phyloP scores from a whole-genome alignment of 306 rosid genomes.

The Vachellia pachyceras region DNA sequence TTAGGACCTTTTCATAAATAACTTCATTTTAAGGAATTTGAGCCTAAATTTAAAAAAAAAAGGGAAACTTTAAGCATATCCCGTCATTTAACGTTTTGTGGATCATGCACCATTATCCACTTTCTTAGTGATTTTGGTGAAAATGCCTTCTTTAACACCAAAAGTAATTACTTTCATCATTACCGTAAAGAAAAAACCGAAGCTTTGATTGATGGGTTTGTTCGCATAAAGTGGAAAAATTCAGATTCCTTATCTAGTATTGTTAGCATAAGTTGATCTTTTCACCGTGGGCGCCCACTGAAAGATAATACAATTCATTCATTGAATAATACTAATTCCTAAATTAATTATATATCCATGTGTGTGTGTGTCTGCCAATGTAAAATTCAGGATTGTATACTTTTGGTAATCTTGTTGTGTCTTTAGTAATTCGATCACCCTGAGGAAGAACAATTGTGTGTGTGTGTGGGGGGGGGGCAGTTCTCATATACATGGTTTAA shows the following conservation, averaged over 20 bases:
- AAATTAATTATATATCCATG: neutral
- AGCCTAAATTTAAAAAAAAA: too few relatives aligned
- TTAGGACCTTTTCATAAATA: too few relatives aligned
- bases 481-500: neutral
- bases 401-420: neutral
- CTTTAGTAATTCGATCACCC: neutral
- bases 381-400: neutral
- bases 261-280: constrained; percentile 27
- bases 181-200: constrained; percentile 30
- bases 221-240: constrained; percentile 32
- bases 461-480: neutral
- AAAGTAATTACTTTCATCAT: constrained; percentile 8
- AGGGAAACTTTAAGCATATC: too few relatives aligned
- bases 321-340: constrained; percentile 2
- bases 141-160: constrained; percentile 14
- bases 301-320: neutral
- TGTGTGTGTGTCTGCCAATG: neutral
- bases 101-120: constrained; percentile 16
- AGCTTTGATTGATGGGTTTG: constrained; percentile 18
- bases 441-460: neutral
- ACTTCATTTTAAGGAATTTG: too few relatives aligned
- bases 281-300: constrained; percentile 40
- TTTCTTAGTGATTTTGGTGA: constrained; percentile 34
- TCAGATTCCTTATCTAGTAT: constrained; percentile 29
- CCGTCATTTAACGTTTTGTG: constrained; percentile 18